These are phyloP conservation scores for Tuctoria greenei DNA, from an alignment of 176 grass and related monocot genomes.

Conservation along the genomic window DNA sequence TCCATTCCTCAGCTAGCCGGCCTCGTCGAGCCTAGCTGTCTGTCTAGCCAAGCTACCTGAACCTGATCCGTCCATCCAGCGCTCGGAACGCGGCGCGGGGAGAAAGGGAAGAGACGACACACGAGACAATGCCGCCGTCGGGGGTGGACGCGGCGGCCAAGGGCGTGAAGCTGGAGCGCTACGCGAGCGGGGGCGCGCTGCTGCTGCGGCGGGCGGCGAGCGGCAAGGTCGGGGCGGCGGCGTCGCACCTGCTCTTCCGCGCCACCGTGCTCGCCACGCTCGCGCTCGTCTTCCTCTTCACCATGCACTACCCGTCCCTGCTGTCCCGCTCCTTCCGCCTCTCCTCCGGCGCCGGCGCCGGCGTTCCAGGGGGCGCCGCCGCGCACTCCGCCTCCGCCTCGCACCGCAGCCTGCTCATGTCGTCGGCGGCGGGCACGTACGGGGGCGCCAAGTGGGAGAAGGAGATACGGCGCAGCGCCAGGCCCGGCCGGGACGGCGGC, in stretches of 20 bases:
- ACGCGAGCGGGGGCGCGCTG: constrained; percentile 53
- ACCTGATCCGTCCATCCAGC: background rate
- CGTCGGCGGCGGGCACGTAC: constrained; percentile 34
- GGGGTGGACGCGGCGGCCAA: constrained; percentile 49
- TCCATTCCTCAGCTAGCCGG: background rate
- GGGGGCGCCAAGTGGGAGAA: constrained; percentile 53
- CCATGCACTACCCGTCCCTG: constrained; percentile 81
- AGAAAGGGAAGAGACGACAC: too few species aligned
- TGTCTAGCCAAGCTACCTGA: background rate
- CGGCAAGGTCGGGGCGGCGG: constrained; percentile 56
- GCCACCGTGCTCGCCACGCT: constrained; percentile 66
- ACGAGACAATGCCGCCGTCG: constrained; percentile 33
- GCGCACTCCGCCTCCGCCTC: constrained; percentile 8
- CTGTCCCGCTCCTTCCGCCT: constrained; percentile 65
- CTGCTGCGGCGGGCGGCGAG: constrained; percentile 57
- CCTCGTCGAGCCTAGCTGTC: background rate
- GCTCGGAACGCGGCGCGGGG: background rate
- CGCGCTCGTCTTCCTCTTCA: constrained; percentile 66
- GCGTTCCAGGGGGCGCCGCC: background rate
- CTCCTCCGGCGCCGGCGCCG: constrained; percentile 21
- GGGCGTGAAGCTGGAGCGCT: constrained; percentile 62
- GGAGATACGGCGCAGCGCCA: constrained; percentile 53
- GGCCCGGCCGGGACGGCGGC: constrained; percentile 42
- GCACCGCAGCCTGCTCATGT: constrained; percentile 71
- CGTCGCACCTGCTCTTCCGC: constrained; percentile 72